Percentiles rank a stretch among this genome's conserved stretches.
Conservation (phyloP, 2,329 filamentous ascomycete species). For the Aureobasidium sp. region DNA sequence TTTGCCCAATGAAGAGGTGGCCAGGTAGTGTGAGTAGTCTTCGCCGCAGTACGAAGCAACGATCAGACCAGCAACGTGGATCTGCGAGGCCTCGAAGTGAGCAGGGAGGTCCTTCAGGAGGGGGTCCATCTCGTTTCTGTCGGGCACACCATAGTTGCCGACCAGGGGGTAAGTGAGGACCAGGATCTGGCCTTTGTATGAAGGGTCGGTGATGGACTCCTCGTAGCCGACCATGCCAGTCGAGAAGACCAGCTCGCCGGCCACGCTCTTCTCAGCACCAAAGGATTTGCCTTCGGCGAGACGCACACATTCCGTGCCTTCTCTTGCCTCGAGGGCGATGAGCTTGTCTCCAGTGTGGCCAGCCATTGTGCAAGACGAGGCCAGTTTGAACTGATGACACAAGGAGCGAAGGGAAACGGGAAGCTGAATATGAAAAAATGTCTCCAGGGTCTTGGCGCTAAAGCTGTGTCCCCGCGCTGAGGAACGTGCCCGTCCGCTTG, state of each 20-base stretch:
- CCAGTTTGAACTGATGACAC: conserved; percentile 11
- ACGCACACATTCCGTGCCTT: conserved; percentile 54
- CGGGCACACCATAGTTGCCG: conserved; percentile 95
- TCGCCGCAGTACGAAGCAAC: conserved; percentile 88
- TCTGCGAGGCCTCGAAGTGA: conserved; percentile 85
- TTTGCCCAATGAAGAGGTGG: conserved; percentile 76
- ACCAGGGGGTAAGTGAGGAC: conserved; percentile 93
- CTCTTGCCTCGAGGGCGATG: conserved; percentile 84
- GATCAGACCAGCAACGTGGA: conserved; percentile 88
- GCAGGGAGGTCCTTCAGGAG: conserved; percentile 78
- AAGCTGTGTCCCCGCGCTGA: not conserved
- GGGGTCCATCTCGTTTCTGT: conserved; percentile 73
- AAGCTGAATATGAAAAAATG: conserved; percentile 2
- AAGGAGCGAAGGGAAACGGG: conserved; percentile 8
- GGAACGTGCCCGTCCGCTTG: not conserved
- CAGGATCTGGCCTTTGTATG: conserved; percentile 85
- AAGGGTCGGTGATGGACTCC: conserved; percentile 82
- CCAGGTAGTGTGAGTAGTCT: conserved; percentile 90
- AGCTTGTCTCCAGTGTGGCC: conserved; percentile 27
- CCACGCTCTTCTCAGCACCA: conserved; percentile 85
- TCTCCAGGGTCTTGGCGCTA: conserved; percentile 10
- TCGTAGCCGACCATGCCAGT: conserved; percentile 99
- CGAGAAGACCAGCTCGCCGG: conserved; percentile 97
- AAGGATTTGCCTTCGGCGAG: conserved; percentile 93
- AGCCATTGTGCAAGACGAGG: conserved; percentile 15